Evolutionary conservation across 78 protist genomes (phyloP).

Genomic region (Protostelium mycophagum): DNA sequence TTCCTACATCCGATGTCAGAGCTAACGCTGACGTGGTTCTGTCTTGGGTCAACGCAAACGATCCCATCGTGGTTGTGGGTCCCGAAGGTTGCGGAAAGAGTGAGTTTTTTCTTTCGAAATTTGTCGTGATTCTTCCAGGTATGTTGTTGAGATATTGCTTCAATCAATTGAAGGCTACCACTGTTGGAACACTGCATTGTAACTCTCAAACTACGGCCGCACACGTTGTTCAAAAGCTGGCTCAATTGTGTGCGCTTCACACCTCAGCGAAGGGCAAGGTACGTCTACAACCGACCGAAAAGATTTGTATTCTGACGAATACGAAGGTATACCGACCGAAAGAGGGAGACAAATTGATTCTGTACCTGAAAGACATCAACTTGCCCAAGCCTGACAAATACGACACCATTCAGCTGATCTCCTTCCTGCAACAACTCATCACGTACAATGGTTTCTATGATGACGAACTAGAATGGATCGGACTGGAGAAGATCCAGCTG

Average conservation of each 20-base stretch:
- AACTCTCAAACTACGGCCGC: constrained; percentile 84
- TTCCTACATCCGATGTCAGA: constrained; percentile 95
- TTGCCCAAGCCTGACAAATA: constrained; percentile 94
- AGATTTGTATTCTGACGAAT: background rate
- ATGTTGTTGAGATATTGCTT: constrained; percentile 88
- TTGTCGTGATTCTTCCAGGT: constrained; percentile 14
- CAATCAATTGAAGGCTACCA: constrained; percentile 63
- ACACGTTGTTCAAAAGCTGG: constrained; percentile 75
- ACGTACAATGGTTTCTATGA: constrained; percentile 96
- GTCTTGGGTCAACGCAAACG: constrained; percentile 79
- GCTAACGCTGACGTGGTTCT: constrained; percentile 89
- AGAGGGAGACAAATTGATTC: constrained; percentile 81
- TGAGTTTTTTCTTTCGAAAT: background rate
- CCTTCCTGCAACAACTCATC: constrained; percentile 91
- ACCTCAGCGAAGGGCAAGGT: constrained; percentile 75
- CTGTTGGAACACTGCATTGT: constrained; percentile 87
- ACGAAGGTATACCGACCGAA: constrained; percentile 33
- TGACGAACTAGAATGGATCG: constrained; percentile 71
- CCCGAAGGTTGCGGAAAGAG: constrained; percentile 96
- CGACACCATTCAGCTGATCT: constrained; percentile 92
- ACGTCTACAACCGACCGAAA: background rate
- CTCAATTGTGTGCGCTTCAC: constrained; percentile 69
- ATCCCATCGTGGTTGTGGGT: constrained; percentile 92
- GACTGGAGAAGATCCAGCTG: constrained; percentile 86
- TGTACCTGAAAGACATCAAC: constrained; percentile 96